A percentile compares a stretch with the other conserved stretches of the same genome.
Evolutionary conservation across 192 early-diverging fungal species (phyloP).

Genomic region (Mortierella hygrophila): DNA sequence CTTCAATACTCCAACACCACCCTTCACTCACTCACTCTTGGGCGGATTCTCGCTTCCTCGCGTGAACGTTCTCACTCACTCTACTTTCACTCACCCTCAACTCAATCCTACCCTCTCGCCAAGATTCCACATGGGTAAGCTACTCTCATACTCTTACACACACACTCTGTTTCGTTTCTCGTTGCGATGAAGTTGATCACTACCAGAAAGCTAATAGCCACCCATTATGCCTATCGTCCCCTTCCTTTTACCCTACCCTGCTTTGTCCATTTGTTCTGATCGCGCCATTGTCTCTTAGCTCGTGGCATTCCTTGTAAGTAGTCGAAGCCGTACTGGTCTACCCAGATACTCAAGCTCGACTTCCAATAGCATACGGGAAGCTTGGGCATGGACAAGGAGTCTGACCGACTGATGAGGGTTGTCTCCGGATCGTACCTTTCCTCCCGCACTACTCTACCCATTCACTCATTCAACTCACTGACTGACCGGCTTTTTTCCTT

Average conservation of each 20-base stretch:
- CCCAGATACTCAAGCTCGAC: neutral
- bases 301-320: conserved; percentile 55
- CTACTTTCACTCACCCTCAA: neutral
- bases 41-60: neutral
- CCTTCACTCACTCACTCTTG: neutral
- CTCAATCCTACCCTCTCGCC: neutral
- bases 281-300: conserved; percentile 14
- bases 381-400: neutral
- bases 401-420: neutral
- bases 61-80: too few species aligned
- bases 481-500: neutral
- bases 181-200: too few species aligned
- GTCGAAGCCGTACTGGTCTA: neutral
- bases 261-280: neutral
- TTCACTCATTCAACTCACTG: neutral
- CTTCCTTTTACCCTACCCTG: neutral
- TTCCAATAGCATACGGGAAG: neutral
- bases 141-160: neutral
- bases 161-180: neutral
- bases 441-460: neutral
- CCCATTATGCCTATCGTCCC: too few species aligned
- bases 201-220: too few species aligned
- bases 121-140: conserved; percentile 22
- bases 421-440: neutral
- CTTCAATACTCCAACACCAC: neutral